Percentiles rank a stretch among this genome's conserved stretches.
Evolutionary conservation across 2,329 filamentous ascomycete species (phyloP).

Genomic region (Ceratocystis cubensis): DNA sequence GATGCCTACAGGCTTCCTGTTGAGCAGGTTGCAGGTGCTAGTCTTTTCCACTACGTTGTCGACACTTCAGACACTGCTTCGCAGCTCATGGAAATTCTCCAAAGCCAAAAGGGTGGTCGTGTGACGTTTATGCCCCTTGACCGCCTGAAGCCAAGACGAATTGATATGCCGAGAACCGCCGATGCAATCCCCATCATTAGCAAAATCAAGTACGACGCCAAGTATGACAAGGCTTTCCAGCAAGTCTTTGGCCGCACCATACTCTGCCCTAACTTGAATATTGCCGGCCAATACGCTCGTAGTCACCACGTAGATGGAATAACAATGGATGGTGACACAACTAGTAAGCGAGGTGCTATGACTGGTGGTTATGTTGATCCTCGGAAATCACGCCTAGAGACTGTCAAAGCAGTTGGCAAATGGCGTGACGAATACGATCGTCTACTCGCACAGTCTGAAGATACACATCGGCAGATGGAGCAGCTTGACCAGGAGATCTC

Average conservation of each 20-base stretch:
- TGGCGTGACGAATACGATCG: constrained; percentile 64
- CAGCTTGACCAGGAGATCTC: constrained; percentile 81
- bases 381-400: constrained; percentile 73
- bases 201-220: constrained; percentile 66
- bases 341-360: constrained; percentile 88
- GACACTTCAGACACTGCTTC: constrained; percentile 83
- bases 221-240: constrained; percentile 74
- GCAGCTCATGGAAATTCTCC: constrained; percentile 64
- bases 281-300: constrained; percentile 81
- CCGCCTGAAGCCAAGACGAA: constrained; percentile 55
- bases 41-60: constrained; percentile 91
- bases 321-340: constrained; percentile 85
- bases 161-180: constrained; percentile 70
- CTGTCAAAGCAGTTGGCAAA: constrained; percentile 60
- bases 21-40: constrained; percentile 84
- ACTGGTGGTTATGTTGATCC: constrained; percentile 90
- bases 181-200: constrained; percentile 79
- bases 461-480: constrained; percentile 60
- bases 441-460: constrained; percentile 48
- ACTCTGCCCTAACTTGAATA: constrained; percentile 76
- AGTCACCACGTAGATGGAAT: constrained; percentile 88
- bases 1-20: constrained; percentile 79
- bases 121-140: constrained; percentile 93
- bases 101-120: constrained; percentile 67
- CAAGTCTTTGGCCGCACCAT: constrained; percentile 95